These are phyloP conservation scores for Prinsepia uniflora DNA, from an alignment of 306 rosid genomes.

Conservation along the genomic window DNA sequence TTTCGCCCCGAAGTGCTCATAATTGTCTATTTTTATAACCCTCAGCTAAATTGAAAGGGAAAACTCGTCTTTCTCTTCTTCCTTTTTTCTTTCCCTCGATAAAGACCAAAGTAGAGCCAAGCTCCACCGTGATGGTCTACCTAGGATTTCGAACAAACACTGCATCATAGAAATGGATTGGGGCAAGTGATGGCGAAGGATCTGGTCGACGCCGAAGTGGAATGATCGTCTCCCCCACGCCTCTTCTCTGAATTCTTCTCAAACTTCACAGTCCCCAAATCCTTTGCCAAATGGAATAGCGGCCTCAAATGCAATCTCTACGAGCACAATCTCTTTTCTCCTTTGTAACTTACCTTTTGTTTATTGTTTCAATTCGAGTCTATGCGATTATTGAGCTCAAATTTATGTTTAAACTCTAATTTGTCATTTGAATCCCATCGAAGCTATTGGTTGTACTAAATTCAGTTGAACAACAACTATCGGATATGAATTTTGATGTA, in stretches of 20 bases:
- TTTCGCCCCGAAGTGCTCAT: too few species aligned
- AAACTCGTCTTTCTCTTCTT: too few species aligned
- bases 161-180: slow-evolving; percentile 59
- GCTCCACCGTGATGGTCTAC: not conserved
- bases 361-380: not conserved
- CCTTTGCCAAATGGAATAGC: slow-evolving; percentile 81
- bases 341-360: not conserved
- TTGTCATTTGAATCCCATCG: not conserved
- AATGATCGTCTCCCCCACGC: slow-evolving; percentile 98
- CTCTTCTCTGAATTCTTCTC: slow-evolving; percentile 93
- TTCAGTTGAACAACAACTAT: not conserved
- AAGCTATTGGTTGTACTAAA: not conserved
- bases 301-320: slow-evolving; percentile 99
- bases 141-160: slow-evolving; percentile 13
- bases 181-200: slow-evolving; percentile 97
- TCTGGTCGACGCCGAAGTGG: slow-evolving; percentile 95
- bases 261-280: slow-evolving; percentile 76
- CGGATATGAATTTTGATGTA: not conserved
- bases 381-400: not conserved
- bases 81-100: too few species aligned
- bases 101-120: too few species aligned
- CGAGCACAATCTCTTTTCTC: slow-evolving; percentile 44
- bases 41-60: too few species aligned
- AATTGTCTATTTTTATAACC: too few species aligned
- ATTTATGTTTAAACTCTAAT: not conserved